A percentile compares a stretch with the other conserved stretches of the same genome.
Evolutionary conservation across 345 rosid species (phyloP).

Genomic region (Salix caprea): DNA sequence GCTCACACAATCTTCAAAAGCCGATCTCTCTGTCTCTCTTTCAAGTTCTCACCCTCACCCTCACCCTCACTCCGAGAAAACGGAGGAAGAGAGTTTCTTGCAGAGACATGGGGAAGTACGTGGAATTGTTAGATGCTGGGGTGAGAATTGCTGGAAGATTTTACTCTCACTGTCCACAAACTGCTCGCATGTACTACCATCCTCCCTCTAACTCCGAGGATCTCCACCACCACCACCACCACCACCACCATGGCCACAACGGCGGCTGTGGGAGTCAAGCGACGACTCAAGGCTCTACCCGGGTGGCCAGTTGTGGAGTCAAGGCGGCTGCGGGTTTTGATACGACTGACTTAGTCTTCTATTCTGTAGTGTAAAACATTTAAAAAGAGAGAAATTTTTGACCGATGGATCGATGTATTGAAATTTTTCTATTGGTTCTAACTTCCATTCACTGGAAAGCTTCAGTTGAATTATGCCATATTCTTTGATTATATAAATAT

Average conservation of each 20-base stretch:
- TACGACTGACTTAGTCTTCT: slow-evolving; percentile 17
- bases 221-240: slow-evolving; percentile 1
- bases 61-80: background rate
- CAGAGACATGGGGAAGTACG: slow-evolving; percentile 38
- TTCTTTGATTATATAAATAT: background rate
- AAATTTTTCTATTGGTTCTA: background rate
- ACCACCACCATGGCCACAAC: slow-evolving; percentile 4
- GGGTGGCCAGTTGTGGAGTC: slow-evolving; percentile 1
- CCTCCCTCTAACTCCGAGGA: slow-evolving; percentile 41
- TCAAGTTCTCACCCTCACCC: background rate
- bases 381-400: background rate
- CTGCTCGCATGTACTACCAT: slow-evolving; percentile 53
- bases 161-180: slow-evolving; percentile 63
- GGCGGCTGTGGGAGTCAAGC: background rate
- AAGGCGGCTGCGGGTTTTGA: slow-evolving; percentile 20
- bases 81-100: too few relatives aligned
- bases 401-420: background rate
- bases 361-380: slow-evolving; percentile 17
- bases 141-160: slow-evolving; percentile 49
- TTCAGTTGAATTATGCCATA: background rate
- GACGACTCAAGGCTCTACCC: background rate
- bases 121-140: slow-evolving; percentile 43
- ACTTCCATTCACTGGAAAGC: background rate
- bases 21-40: background rate
- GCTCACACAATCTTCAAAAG: background rate